phyloP scores from a whole-genome alignment of 345 rosid genomes.

The Populus euphratica region DNA sequence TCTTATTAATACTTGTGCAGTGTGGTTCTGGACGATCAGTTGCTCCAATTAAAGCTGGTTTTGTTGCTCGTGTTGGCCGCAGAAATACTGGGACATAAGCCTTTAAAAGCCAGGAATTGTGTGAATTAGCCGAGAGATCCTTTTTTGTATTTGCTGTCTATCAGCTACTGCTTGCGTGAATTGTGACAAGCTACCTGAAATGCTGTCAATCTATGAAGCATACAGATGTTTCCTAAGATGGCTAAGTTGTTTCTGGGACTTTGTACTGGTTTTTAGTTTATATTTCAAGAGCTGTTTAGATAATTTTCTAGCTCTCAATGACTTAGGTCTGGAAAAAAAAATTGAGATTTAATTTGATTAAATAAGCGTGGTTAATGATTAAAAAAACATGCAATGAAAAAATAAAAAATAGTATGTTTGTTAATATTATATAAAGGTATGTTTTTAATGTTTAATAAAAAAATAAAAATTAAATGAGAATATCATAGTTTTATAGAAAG shows the following conservation, averaged over 20 bases:
- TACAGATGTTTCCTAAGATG: neutral
- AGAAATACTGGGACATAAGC: conserved; percentile 61
- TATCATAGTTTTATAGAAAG: no score
- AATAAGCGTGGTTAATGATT: no score
- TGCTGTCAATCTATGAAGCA: neutral
- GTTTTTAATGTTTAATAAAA: no score
- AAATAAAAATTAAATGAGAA: no score
- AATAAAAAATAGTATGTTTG: no score
- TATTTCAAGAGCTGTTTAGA: neutral
- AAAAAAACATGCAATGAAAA: no score
- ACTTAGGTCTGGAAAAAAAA: neutral
- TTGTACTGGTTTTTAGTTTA: neutral
- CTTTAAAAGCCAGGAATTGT: neutral
- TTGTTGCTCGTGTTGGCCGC: conserved; percentile 96
- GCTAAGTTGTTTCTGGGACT: neutral
- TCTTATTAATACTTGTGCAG: conserved; percentile 36
- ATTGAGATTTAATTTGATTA: no score
- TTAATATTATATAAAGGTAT: no score
- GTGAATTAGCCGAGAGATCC: neutral
- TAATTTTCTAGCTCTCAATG: neutral
- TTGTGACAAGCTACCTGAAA: neutral
- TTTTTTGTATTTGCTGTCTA: neutral
- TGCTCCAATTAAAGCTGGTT: conserved; percentile 93
- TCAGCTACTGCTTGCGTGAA: neutral
- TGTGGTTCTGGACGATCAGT: conserved; percentile 96